These are phyloP conservation scores for Diaporthe nobilis DNA, from an alignment of 2,329 filamentous ascomycete genomes.

Conservation along the genomic window DNA sequence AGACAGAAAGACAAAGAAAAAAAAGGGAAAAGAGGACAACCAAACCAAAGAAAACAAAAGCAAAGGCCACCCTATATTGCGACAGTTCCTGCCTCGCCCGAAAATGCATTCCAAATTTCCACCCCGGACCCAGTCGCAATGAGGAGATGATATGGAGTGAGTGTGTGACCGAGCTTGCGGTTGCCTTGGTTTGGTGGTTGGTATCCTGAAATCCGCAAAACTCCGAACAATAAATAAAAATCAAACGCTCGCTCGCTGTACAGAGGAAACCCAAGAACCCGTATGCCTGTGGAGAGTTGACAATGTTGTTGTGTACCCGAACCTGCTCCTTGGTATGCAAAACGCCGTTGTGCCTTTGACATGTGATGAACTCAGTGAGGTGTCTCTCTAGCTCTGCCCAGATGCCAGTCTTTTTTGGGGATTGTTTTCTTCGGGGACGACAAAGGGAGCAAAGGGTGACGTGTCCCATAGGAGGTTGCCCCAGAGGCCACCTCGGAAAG, in stretches of 20 bases:
- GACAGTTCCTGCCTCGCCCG: constrained; percentile 60
- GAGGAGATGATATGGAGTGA: constrained; percentile 59
- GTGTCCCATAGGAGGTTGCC: constrained; percentile 21
- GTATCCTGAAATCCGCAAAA: constrained; percentile 58
- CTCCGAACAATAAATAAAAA: constrained; percentile 47
- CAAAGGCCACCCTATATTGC: constrained; percentile 63
- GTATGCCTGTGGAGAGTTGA: constrained; percentile 42
- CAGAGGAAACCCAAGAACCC: constrained; percentile 49
- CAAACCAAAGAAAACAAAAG: constrained; percentile 52
- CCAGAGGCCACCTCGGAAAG: constrained; percentile 20
- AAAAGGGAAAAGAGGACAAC: constrained; percentile 50
- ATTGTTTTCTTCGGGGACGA: constrained; percentile 46
- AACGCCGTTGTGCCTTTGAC: constrained; percentile 54
- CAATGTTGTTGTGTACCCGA: constrained; percentile 40
- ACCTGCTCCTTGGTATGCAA: constrained; percentile 55
- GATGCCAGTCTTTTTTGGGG: constrained; percentile 38
- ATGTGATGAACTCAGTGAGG: constrained; percentile 50
- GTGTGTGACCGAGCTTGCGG: constrained; percentile 64
- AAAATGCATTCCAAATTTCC: constrained; percentile 68
- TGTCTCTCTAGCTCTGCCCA: constrained; percentile 47
- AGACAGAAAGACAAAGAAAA: constrained; percentile 35
- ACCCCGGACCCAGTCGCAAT: constrained; percentile 69
- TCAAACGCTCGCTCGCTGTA: constrained; percentile 59
- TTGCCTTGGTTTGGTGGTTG: constrained; percentile 52
- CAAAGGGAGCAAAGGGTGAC: constrained; percentile 28